A percentile compares a stretch with the other conserved stretches of the same genome.
Conservation (phyloP, 352 stramenopile species). For the Globisporangium polare region DNA sequence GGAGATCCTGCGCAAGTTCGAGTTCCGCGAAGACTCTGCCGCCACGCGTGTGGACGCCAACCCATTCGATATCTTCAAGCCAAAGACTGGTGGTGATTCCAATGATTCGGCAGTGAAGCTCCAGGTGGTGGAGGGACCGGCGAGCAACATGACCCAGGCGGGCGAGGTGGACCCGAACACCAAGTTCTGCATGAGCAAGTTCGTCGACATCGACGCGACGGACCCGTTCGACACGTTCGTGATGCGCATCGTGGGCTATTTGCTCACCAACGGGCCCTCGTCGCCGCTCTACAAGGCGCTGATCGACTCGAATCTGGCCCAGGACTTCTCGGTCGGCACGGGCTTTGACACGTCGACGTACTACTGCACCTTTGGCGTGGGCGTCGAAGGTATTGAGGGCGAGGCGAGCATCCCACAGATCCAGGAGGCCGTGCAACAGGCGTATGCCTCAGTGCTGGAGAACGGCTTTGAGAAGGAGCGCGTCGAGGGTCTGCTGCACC, state of each 20-base stretch:
- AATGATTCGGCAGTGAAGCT: constrained; percentile 19
- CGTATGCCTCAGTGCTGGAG: constrained; percentile 48
- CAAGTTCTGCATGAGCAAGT: constrained; percentile 77
- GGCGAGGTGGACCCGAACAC: constrained; percentile 58
- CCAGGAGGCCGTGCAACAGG: constrained; percentile 47
- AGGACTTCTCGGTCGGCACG: constrained; percentile 74
- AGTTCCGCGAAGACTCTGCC: constrained; percentile 45
- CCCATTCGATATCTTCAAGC: constrained; percentile 40
- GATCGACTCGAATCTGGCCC: constrained; percentile 70
- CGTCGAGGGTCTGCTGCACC: constrained; percentile 69
- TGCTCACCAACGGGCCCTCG: constrained; percentile 75
- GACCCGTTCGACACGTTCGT: constrained; percentile 78
- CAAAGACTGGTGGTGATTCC: not conserved
- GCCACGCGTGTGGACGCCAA: constrained; percentile 40
- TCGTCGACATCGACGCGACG: constrained; percentile 60
- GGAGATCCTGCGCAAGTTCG: constrained; percentile 65
- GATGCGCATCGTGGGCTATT: constrained; percentile 70
- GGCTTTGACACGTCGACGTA: constrained; percentile 79
- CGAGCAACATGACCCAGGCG: constrained; percentile 51
- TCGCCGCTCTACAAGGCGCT: constrained; percentile 81
- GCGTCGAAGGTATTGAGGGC: constrained; percentile 66
- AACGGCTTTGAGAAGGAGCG: constrained; percentile 74
- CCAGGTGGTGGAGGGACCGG: constrained; percentile 44
- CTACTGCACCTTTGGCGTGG: constrained; percentile 74
- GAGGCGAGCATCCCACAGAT: constrained; percentile 51